These are phyloP conservation scores for Eruca vesicaria DNA, from an alignment of 441 rosid genomes.

Conservation along the genomic window DNA sequence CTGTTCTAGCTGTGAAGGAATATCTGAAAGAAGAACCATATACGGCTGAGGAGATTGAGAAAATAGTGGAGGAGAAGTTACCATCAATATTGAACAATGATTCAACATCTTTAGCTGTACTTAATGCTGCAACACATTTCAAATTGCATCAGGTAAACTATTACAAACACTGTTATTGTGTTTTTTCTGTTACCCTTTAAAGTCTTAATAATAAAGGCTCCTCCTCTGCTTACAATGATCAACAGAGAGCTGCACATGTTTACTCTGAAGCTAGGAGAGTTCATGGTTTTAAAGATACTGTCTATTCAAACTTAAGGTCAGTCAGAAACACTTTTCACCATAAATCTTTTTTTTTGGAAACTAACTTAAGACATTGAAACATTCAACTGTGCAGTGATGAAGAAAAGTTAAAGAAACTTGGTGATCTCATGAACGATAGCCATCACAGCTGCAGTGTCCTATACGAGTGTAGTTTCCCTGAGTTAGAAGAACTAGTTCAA, in stretches of 20 bases:
- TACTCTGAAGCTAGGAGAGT: constrained; percentile 89
- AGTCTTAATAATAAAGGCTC: background rate
- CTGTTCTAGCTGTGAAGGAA: constrained; percentile 84
- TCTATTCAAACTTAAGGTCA: constrained; percentile 56
- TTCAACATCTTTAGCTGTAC: constrained; percentile 74
- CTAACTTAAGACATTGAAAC: background rate
- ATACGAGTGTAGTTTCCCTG: constrained; percentile 95
- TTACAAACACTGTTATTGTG: background rate
- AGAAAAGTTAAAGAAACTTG: constrained; percentile 72
- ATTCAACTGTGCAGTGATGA: constrained; percentile 58
- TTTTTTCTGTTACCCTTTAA: background rate
- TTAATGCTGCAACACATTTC: constrained; percentile 74
- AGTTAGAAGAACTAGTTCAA: constrained; percentile 89
- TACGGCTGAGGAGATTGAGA: constrained; percentile 69
- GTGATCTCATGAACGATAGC: constrained; percentile 86
- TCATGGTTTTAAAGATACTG: constrained; percentile 77
- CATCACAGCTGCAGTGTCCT: constrained; percentile 88
- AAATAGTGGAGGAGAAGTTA: constrained; percentile 50
- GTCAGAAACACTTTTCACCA: constrained; percentile 31
- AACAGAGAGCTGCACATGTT: constrained; percentile 87
- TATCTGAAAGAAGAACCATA: constrained; percentile 77
- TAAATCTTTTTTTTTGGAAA: background rate
- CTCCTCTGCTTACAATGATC: background rate
- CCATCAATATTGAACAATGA: constrained; percentile 57
- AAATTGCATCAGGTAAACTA: constrained; percentile 76